phyloP scores from a whole-genome alignment of 306 rosid species.

The Castanospermum australe region DNA sequence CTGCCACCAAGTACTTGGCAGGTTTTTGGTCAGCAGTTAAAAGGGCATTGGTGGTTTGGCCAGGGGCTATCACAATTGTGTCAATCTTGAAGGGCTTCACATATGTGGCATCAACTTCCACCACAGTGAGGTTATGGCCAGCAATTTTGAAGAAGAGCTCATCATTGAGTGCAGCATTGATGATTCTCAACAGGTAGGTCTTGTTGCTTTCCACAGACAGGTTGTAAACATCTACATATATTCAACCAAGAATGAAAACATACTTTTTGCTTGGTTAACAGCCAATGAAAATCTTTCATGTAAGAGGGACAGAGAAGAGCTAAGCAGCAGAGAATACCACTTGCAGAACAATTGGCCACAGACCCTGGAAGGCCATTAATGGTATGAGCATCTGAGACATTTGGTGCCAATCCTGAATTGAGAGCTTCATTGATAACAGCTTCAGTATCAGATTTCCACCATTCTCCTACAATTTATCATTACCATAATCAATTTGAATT shows the following conservation, averaged over 20 bases:
- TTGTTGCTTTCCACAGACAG: constrained; percentile 59
- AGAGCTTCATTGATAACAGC: constrained; percentile 73
- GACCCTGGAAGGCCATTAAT: constrained; percentile 81
- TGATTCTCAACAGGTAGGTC: constrained; percentile 63
- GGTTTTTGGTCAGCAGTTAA: constrained; percentile 52
- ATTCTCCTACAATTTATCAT: constrained; percentile 57
- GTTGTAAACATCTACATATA: constrained; percentile 51
- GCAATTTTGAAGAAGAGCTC: constrained; percentile 86
- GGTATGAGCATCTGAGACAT: constrained; percentile 82
- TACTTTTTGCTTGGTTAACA: not conserved
- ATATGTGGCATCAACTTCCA: constrained; percentile 82
- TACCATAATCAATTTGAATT: not conserved
- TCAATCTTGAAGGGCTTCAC: constrained; percentile 69
- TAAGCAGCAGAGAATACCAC: constrained; percentile 30
- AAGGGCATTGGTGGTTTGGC: constrained; percentile 84
- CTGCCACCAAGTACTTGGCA: constrained; percentile 62
- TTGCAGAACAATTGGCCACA: constrained; percentile 51
- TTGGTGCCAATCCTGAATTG: constrained; percentile 71
- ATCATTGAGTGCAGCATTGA: constrained; percentile 96
- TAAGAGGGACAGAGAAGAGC: not conserved
- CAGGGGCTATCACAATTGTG: constrained; percentile 68
- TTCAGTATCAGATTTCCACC: constrained; percentile 94
- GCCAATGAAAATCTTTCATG: not conserved
- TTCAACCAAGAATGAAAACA: not conserved
- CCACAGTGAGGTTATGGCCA: constrained; percentile 62